These are phyloP conservation scores for Diospyros lotus DNA, from an alignment of 148 eudicot species.

Conservation along the genomic window DNA sequence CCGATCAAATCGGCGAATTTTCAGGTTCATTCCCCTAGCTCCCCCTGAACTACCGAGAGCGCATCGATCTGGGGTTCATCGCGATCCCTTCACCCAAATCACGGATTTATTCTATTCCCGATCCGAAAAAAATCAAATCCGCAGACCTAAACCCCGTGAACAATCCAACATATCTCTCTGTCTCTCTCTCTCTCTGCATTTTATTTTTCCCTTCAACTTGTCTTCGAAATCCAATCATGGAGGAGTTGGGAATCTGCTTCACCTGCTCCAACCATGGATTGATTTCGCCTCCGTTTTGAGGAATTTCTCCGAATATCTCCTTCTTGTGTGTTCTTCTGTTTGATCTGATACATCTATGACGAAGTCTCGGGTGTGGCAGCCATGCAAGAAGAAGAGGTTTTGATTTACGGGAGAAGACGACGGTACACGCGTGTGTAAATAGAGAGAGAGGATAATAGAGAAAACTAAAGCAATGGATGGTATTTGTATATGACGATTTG, in stretches of 20 bases:
- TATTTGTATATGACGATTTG: slow-evolving; percentile 32
- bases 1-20: too few relatives aligned
- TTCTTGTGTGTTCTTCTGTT: background rate
- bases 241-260: too few relatives aligned
- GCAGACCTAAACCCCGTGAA: background rate
- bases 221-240: too few relatives aligned
- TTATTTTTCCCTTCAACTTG: too few relatives aligned
- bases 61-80: background rate
- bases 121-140: background rate
- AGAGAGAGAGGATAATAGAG: background rate
- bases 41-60: background rate
- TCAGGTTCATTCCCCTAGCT: background rate
- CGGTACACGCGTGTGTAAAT: background rate
- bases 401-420: slow-evolving; percentile 9
- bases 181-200: background rate
- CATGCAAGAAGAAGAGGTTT: slow-evolving; percentile 50
- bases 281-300: background rate
- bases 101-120: background rate
- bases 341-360: background rate
- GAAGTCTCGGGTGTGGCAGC: slow-evolving; percentile 57
- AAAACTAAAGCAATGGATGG: slow-evolving; percentile 28
- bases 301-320: background rate
- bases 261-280: background rate
- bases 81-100: background rate
- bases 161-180: background rate